Evolutionary conservation across 2,329 filamentous ascomycete genomes (phyloP), one percentile per base, ranked within the genome.

Genomic region (Aspergillus calidoustus): DNA sequence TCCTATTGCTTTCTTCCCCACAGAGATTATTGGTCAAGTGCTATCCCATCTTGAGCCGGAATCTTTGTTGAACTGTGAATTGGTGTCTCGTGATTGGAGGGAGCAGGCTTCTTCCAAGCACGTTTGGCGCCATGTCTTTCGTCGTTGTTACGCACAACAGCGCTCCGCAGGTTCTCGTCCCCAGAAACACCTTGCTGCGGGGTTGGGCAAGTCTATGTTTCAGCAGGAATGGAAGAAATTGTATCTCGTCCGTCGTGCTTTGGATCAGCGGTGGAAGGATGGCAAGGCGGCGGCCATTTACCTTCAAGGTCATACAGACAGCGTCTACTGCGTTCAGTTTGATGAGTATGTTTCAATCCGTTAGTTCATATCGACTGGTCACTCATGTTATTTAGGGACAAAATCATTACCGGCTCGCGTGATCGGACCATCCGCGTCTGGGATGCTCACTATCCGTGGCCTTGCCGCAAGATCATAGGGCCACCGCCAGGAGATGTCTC

Each of bases 241-340:
- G 74, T 97, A 93, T 76, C 83, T 87, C 68, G 89, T 91, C 49
- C 89, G 91, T 68, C 86, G 89, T 63, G 85, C 90, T 64, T 84
- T 99, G 64, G 89, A 92, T 68, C 82, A 84, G 66, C 87, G 91
- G 65, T 99, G 95, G 95, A 89, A 87, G 69, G 82, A 88, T 54
- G 90, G 91, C 59, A 88, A 89, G 67, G 91, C 93, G 8, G 89
- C 87, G 50, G 89, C 92, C 0, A 88, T 96, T 59, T 98, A 97
- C 76, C 84, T 99, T 23, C 92, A 95, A 70, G 95, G 95, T 2
- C 95, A 99, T 75, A 89, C 89, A 28, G 95, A 99, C 76, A 97
- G 93, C 67, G 96, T 99, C 60, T 99, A 99, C 80, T 99, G 95
- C 77, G 87, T 96, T 60, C 95, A 99, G 74, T 99, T 98, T 75